Evolutionary conservation across 192 early-diverging fungal genomes (phyloP), one percentile per base, ranked within the genome.

Genomic region (Coemansia sp.): DNA sequence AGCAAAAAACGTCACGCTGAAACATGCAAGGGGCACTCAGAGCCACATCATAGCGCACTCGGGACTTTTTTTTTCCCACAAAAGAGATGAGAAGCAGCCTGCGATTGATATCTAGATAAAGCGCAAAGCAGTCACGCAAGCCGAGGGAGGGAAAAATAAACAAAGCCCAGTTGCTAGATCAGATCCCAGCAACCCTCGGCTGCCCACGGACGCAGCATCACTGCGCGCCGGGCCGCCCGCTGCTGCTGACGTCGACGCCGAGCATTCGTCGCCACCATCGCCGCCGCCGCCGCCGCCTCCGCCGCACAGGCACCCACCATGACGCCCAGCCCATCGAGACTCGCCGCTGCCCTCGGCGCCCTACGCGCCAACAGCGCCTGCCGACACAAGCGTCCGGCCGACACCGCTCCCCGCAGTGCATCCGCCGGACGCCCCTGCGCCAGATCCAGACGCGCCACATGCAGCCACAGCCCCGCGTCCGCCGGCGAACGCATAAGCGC

Each of bases 381-480:
- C 2, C 46, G 43, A 26, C 61, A 52, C 50, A 64, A 36, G 10
- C 13, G 19, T 48, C 65, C 17, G 23, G 67, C 59, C 13, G 50
- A 46, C n/a, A 14, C 17, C 19, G 62, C 63, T 5, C 22, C 13
- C 11, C 13, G 3, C 28, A 4, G 10, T 1, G 64, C 51, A 5
- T 37, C 25, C 4, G 19, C 14, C 10, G 27, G 42, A 5, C 34
- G 51, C 3, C 23, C 54, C 3, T 47, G 35, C 44, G 58, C 15
- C 23, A 42, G 19, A 18, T 56, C 55, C 24, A 67, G 44, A 10
- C 59, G 51, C 10, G 59, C 60, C 26, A 47, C 35, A 27, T 62
- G 46, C 38, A 67, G 51, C 61, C 69, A 72, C 29, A 65, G 47
- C 2, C 32, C 24, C 0, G 54, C 60, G 22, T 64, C 56, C 0